phyloP scores from a whole-genome alignment of 2,329 filamentous ascomycete species.

The Pseudonectria buxi region DNA sequence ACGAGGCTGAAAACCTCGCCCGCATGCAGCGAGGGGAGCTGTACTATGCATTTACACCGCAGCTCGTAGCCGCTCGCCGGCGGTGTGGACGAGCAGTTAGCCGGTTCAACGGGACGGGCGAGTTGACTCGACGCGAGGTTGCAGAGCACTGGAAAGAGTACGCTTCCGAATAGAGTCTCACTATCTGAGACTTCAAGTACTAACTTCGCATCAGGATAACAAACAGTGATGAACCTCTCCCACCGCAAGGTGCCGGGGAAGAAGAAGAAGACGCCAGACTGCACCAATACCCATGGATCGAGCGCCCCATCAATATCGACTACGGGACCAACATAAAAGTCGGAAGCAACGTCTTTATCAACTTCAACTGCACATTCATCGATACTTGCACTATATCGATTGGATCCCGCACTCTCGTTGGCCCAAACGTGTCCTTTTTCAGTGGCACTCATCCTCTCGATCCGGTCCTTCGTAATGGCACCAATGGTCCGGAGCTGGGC shows the following conservation, averaged over 20 bases:
- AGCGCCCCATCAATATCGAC: constrained; percentile 63
- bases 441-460: constrained; percentile 72
- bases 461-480: constrained; percentile 66
- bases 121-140: constrained; percentile 52
- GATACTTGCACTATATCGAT: constrained; percentile 71
- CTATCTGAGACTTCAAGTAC: neutral
- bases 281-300: constrained; percentile 59
- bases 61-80: constrained; percentile 56
- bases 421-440: constrained; percentile 71
- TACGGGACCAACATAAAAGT: constrained; percentile 67
- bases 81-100: constrained; percentile 55
- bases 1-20: constrained; percentile 40
- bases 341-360: constrained; percentile 68
- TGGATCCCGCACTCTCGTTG: constrained; percentile 70
- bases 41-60: constrained; percentile 66
- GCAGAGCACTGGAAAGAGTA: constrained; percentile 68
- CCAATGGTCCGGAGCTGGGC: constrained; percentile 66
- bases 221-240: constrained; percentile 55
- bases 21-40: constrained; percentile 63
- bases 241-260: constrained; percentile 47
- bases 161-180: constrained; percentile 25
- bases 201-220: constrained; percentile 45
- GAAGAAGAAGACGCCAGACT: constrained; percentile 62
- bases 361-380: constrained; percentile 65
- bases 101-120: constrained; percentile 57